Base-by-base conservation (phyloP, 768 basidiomycete genomes). In the Boletus rubropictus region DNA sequence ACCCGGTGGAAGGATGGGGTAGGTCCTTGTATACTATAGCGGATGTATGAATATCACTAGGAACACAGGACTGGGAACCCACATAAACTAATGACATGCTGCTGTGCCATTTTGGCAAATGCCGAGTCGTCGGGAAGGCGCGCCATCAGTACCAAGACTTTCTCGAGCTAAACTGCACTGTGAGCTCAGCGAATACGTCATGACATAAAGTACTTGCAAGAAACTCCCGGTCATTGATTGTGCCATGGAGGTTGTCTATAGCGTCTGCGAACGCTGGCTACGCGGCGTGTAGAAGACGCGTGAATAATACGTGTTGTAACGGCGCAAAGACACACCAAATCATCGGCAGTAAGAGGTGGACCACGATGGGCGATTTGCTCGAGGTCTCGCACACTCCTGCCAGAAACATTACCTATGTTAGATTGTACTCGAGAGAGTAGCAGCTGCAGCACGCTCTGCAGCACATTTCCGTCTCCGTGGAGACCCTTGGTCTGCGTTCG, bases 11-110 rank as follows among this genome's bases (percentile, higher is more conserved):
- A 5, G 87, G 87, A 52, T 88, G 88, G 3, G 86, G 86, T 29
- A 91, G 76, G 63, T 89, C 89, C 50, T 84, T 80, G 72, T 82
- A 89, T 34, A 89, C 84, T 85, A 49, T 41, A 49, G 47, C 22
- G 44, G 18, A 31, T 44, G 38, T 34, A 39, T 32, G 17, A 32
- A 20, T 42, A 36, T 38, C 12, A 9, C 25, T 7, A 11, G 41
- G n/a, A 34, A 31, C 38, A 7, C 31, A 42, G 22, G 20, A 29
- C n/a, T 11, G 9, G n/a, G 21, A n/a, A 71, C 83, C 58, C 59
- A 86, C 86, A 69, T 39, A 81, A 63, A 45, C 67, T 69, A 36
- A 87, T 80, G 46, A 79, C 69, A 44, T 66, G 46, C 40, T 75
- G 63, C 56, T 86, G 77, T 11, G 81, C 56, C 48, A 67, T 64